These are phyloP conservation scores for Zymoseptoria tritici DNA, from an alignment of 2,329 filamentous ascomycete genomes.

Conservation along the genomic window DNA sequence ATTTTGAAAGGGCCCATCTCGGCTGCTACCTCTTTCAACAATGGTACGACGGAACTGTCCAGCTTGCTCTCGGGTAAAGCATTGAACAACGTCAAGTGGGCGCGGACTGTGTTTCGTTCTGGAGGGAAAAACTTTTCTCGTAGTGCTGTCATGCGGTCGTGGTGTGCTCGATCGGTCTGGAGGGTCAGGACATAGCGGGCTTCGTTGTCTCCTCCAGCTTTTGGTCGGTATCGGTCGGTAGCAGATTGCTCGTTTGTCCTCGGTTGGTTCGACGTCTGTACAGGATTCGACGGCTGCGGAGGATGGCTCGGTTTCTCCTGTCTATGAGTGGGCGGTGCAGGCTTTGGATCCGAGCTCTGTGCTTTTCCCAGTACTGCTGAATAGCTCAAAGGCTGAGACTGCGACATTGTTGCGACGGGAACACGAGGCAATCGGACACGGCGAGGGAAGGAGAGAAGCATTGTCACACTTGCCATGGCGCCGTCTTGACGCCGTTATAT, in stretches of 20 bases:
- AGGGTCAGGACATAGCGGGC: constrained; percentile 38
- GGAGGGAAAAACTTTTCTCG: constrained; percentile 37
- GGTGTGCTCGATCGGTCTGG: constrained; percentile 32
- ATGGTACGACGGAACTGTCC: constrained; percentile 28
- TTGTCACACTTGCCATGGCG: not conserved
- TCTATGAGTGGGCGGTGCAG: not conserved
- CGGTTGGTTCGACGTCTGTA: not conserved
- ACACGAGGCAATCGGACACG: not conserved
- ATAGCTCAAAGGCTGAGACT: not conserved
- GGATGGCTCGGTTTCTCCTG: not conserved
- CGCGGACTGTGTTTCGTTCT: constrained; percentile 36
- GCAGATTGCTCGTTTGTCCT: not conserved
- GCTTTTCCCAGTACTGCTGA: not conserved
- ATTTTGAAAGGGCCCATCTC: constrained; percentile 32
- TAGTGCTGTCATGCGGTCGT: constrained; percentile 33
- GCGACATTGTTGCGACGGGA: not conserved
- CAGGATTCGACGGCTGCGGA: not conserved
- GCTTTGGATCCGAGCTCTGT: not conserved
- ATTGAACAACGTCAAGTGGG: constrained; percentile 41
- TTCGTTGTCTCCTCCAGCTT: constrained; percentile 28
- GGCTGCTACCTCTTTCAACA: constrained; percentile 25
- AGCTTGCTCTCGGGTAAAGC: constrained; percentile 37
- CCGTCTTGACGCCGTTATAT: not conserved
- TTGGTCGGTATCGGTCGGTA: not conserved
- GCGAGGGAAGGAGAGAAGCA: not conserved